Evolutionary conservation across 148 eudicot species (phyloP), one percentile per base, ranked within the genome.

Genomic region (Vaccinium myrtillus): DNA sequence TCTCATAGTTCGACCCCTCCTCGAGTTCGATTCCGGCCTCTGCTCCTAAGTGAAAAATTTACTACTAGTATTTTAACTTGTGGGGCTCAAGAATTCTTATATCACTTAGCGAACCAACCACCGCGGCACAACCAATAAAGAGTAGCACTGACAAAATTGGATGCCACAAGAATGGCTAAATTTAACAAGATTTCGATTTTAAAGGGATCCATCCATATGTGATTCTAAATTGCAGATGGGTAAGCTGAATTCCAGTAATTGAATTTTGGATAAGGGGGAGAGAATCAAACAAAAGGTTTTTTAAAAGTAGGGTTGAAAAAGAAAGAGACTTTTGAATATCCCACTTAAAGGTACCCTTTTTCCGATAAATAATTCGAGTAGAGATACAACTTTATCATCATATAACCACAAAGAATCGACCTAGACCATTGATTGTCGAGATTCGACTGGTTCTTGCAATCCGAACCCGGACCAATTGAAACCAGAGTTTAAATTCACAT

Each of bases 201-300:
- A 39, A 16, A 65, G 16, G 4, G 9, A 5, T 6, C 49, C n/a
- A 23, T 63, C 25, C 3, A 16, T 36, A 19, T 56, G n/a, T 43
- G 10, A 39, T 13, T 81, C 2, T 39, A 43, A 19, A 43, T 43
- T 36, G 18, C n/a, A 15, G 50, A 13, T 18, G 73, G 51, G 12
- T 21, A 2, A 61, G 54, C 30, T 36, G 74, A 21, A 81, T 48
- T 63, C 39, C 55, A 46, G 56, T 23, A 9, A 61, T n/a, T n/a
- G 30, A 18, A 65, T 43, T 63, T 39, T 15, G 21, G 54, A 67
- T 18, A 63, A 76, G 30, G 67, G 63, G 58, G 55, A 69, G 85
- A 85, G 85, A 85, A 82, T 79, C 87, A 79, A 75, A 82, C 16
- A 55, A 76, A 75, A 74, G 19, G 14, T 8, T 43, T 85, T 85